Conservation (phyloP, 2,329 filamentous ascomycete genomes). For the Capronia americana region DNA sequence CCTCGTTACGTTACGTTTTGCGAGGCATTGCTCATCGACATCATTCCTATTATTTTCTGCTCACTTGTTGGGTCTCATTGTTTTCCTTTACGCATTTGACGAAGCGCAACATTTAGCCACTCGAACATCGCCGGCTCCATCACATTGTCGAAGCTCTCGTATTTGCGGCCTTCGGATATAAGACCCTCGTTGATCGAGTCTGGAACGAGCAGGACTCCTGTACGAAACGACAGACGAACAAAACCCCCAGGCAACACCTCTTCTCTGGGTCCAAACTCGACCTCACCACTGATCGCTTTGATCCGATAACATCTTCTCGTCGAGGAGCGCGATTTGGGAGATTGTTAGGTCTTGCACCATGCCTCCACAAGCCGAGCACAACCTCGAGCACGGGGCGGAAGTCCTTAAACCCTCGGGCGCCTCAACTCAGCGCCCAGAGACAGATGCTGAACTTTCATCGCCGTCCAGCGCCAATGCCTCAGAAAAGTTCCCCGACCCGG, state of each 20-base stretch:
- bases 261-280: neutral
- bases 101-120: neutral
- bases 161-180: neutral
- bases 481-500: slow-evolving; percentile 22
- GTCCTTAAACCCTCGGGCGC: neutral
- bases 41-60: neutral
- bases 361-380: slow-evolving; percentile 1
- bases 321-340: neutral
- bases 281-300: neutral
- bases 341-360: slow-evolving; percentile 3
- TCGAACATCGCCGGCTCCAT: neutral
- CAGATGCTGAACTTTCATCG: neutral
- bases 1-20: neutral
- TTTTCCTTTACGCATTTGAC: neutral
- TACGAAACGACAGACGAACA: neutral
- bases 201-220: neutral
- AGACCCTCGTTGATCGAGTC: neutral
- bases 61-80: neutral
- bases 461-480: slow-evolving; percentile 17
- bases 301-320: neutral
- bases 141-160: neutral
- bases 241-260: neutral
- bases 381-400: slow-evolving; percentile 1
- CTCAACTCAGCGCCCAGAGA: neutral
- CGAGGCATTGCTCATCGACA: neutral